Conservation (phyloP, 495 filamentous ascomycete genomes). For the Penicillium coprophilum region DNA sequence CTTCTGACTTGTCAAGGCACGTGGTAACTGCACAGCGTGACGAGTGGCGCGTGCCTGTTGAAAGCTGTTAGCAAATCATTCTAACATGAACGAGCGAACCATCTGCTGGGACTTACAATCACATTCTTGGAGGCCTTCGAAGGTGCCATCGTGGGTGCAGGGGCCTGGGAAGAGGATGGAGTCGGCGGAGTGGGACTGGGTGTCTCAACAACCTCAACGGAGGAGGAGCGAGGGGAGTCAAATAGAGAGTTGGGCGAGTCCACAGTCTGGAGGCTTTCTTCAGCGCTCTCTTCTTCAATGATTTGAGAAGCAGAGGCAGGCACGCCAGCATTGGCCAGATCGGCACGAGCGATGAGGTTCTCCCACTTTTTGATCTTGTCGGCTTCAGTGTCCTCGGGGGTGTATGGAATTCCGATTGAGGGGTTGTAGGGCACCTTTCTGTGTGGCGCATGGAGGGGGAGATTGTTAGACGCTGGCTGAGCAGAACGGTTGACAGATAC, state of each 20-base stretch:
- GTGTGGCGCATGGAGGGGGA: not conserved
- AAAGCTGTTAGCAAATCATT: not conserved
- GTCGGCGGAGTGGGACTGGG: not conserved
- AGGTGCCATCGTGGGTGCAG: not conserved
- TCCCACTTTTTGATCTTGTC: not conserved
- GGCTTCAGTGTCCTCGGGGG: not conserved
- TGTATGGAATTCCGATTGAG: not conserved
- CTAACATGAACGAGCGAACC: not conserved
- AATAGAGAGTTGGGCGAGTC: not conserved
- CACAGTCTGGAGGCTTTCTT: not conserved
- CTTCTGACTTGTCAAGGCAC: not conserved
- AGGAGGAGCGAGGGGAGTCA: not conserved
- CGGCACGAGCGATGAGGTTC: not conserved
- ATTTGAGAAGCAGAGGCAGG: not conserved
- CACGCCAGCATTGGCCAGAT: not conserved
- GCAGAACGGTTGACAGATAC: not conserved
- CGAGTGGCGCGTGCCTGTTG: not conserved
- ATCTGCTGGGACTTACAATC: not conserved
- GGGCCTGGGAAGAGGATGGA: not conserved
- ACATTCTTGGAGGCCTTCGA: not conserved
- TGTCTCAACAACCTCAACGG: not conserved
- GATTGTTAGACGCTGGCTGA: not conserved
- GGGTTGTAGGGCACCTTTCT: not conserved
- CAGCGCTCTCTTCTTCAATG: not conserved
- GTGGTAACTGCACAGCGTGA: not conserved